Percentiles rank a stretch among this genome's conserved stretches.
These are phyloP conservation scores for slime mould (Dictyostelium discoideum) DNA, from an alignment of 78 protist genomes.

Conservation along the genomic window dicty_2.7 NC_007090.3:3078001-3078500, in stretches of 20 bases:
- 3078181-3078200: not conserved
- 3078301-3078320: not conserved
- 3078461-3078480: not conserved
- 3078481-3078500: not conserved
- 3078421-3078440: too few species aligned
- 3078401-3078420: too few species aligned
- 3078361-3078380: not conserved
- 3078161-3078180: too few species aligned
- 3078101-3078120: too few species aligned
- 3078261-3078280: not conserved
- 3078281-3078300: not conserved
- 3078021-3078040: too few species aligned
- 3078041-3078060: too few species aligned
- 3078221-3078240: not conserved
- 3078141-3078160: too few species aligned
- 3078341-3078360: not conserved
- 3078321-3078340: not conserved
- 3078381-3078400: not conserved
- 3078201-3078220: not conserved
- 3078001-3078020: too few species aligned
- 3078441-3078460: not conserved
- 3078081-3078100: too few species aligned
- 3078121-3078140: too few species aligned
- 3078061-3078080: too few species aligned
- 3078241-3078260: not conserved